A percentile compares a stretch with the other conserved stretches of the same genome.
These are phyloP conservation scores for Apiospora koreana DNA, from an alignment of 2,329 filamentous ascomycete genomes.

Conservation along the genomic window DNA sequence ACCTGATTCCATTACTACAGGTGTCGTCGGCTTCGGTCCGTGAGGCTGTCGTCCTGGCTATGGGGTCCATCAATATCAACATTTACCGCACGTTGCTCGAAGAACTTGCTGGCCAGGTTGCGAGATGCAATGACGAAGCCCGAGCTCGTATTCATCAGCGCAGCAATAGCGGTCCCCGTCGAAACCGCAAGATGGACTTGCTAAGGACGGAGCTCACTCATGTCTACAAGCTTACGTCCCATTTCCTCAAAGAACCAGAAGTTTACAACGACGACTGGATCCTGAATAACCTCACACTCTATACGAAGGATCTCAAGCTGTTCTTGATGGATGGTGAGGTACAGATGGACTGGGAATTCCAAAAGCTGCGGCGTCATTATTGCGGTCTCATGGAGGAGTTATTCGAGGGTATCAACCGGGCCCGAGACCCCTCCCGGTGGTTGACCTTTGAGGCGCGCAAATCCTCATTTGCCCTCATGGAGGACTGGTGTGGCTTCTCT, in stretches of 20 bases:
- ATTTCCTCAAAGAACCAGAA: constrained; percentile 78
- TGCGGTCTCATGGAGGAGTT: constrained; percentile 92
- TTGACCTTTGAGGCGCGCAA: constrained; percentile 97
- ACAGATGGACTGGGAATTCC: constrained; percentile 92
- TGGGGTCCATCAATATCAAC: constrained; percentile 93
- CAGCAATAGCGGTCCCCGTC: constrained; percentile 77
- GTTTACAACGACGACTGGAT: constrained; percentile 89
- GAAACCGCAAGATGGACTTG: constrained; percentile 82
- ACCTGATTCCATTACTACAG: constrained; percentile 83
- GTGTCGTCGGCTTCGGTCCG: constrained; percentile 79
- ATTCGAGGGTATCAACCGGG: constrained; percentile 87
- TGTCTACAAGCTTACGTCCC: constrained; percentile 90
- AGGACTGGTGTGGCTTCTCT: constrained; percentile 98
- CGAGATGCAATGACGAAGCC: constrained; percentile 84
- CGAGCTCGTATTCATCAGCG: constrained; percentile 85
- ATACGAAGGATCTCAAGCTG: constrained; percentile 88
- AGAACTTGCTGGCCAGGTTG: constrained; percentile 83
- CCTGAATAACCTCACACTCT: constrained; percentile 81
- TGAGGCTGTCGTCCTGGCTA: constrained; percentile 85
- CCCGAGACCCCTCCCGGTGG: constrained; percentile 85
- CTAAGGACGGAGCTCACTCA: constrained; percentile 93
- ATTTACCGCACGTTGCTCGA: constrained; percentile 91
- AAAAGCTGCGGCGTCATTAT: constrained; percentile 88
- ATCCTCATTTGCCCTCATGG: constrained; percentile 94
- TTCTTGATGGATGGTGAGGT: constrained; percentile 95